These are phyloP conservation scores for Pulicaria dysenterica DNA, from an alignment of 129 eudicot genomes.

Conservation along the genomic window DNA sequence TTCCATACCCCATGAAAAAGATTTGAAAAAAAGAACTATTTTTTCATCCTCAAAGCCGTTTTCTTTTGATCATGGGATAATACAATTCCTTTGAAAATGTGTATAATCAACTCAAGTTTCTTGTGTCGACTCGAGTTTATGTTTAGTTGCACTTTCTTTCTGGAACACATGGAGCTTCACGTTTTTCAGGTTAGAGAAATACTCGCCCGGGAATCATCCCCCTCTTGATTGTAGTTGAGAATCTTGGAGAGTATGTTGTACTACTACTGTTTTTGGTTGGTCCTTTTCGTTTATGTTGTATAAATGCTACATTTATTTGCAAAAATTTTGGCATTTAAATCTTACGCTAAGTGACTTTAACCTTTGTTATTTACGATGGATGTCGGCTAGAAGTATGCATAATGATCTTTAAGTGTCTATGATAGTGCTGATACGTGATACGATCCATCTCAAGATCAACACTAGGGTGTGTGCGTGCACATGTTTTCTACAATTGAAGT, in stretches of 20 bases:
- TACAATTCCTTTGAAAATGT: conserved; percentile 45
- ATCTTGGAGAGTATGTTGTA: conserved; percentile 41
- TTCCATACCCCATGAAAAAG: conserved; percentile 11
- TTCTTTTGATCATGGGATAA: conserved; percentile 29
- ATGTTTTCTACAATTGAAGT: too few species aligned
- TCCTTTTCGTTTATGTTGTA: conserved; percentile 21
- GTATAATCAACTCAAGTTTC: conserved; percentile 44
- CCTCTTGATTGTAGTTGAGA: conserved; percentile 14
- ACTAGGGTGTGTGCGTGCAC: too few species aligned
- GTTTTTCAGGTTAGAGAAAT: conserved; percentile 21
- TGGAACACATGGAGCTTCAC: background rate
- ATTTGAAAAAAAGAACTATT: background rate
- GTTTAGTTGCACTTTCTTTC: conserved; percentile 8
- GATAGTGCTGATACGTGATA: background rate
- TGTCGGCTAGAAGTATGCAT: background rate
- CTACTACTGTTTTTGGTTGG: conserved; percentile 14
- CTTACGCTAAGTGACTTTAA: background rate
- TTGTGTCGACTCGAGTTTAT: conserved; percentile 19
- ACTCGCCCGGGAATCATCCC: background rate
- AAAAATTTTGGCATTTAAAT: conserved; percentile 28
- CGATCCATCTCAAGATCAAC: too few species aligned
- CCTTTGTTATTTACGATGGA: background rate
- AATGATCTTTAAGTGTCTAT: background rate
- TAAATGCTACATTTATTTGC: conserved; percentile 30
- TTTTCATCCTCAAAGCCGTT: conserved; percentile 8